Base-by-base conservation (phyloP, 805 yeast genomes). In the Ogataea dorogensis region DNA sequence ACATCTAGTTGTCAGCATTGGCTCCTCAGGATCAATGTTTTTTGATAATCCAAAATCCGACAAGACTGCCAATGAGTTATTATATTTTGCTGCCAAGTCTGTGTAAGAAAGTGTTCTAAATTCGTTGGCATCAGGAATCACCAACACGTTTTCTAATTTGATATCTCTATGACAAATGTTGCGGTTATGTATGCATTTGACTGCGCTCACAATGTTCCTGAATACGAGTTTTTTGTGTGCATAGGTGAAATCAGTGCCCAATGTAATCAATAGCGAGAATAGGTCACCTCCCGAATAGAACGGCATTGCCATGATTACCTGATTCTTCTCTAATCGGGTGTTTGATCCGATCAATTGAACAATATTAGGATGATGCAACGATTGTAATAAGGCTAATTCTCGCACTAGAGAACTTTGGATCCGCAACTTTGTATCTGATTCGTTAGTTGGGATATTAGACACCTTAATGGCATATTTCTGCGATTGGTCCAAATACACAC, bases 21-120 rank as follows among this genome's bases (percentile, higher is more conserved):
- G 84, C 46, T 75, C 67, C 1, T 65, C 70, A 1, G 77, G 73
- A 32, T 73, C 77, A 16, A 91, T 71, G 32, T 70, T 65, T 49
- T 87, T 80, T 8, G 95, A 81, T 17, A 93, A 70, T 0, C 99
- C 98, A 61, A 93, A 82, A 65, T 93, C 99, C 0, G 95, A 81
- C 20, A 88, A 58, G 11, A 77, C 79, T 2, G 79, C 76, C 12
- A 79, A 42, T 40, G 36, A 53, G 8, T 23, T 21, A 11, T 31
- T 22, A 8, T 20, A 27, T 7, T 12, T 17, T 9, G 16, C 34
- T 4, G 24, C 31, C 5, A 24, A 21, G 5, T 25, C 31, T 11
- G 34, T 14, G 9, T 46, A 37, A 5, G 30, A 14, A 24, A 17
- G 25, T n/a, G 17, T 2, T 15, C 28, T 10, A 55, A 71, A 37